A percentile compares a stretch with the other conserved stretches of the same genome.
Conservation (phyloP, 2,329 filamentous ascomycete species). For the Pseudogymnoascus sp. region DNA sequence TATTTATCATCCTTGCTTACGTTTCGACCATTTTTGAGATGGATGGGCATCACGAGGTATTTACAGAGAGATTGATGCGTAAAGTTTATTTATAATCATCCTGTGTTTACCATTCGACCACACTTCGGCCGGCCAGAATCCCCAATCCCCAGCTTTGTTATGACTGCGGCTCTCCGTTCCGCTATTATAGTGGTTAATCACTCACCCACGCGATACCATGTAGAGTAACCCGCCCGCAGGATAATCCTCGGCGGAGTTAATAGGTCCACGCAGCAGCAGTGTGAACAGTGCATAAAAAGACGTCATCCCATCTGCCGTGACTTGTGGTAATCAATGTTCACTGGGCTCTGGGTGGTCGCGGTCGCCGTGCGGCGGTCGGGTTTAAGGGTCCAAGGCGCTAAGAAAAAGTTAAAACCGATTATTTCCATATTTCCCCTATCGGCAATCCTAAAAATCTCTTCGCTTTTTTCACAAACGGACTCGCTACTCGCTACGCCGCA, state of each 20-base stretch:
- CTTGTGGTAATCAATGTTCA: neutral
- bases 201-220: neutral
- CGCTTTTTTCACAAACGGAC: neutral
- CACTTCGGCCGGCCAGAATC: neutral
- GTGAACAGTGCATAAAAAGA: neutral
- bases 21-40: neutral
- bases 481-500: neutral
- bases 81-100: neutral
- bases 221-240: neutral
- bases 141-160: neutral
- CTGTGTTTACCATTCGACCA: neutral
- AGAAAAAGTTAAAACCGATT: neutral
- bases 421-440: neutral
- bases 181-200: neutral
- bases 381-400: neutral
- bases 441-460: neutral
- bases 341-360: neutral
- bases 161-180: neutral
- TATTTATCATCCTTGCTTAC: neutral
- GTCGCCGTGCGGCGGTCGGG: neutral
- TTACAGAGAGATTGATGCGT: neutral
- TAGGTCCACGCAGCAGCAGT: neutral
- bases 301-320: neutral
- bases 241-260: neutral
- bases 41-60: neutral